A percentile compares a stretch with the other conserved stretches of the same genome.
Conservation (phyloP, 225 moss, liverwort and hornwort species). For the Ulota crispa region DNA sequence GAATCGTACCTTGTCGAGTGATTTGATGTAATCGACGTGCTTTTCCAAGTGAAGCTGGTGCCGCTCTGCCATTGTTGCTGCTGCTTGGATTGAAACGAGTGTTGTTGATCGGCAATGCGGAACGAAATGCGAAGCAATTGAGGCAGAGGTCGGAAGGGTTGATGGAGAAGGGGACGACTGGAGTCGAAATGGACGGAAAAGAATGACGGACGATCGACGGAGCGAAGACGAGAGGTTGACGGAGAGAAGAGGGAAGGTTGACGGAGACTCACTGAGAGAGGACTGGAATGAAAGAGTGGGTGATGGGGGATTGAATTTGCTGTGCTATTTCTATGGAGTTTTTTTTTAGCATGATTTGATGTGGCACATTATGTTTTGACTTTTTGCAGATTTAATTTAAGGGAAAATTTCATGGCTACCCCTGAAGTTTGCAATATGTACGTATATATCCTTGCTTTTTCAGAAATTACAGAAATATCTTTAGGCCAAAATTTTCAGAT, state of each 20-base stretch:
- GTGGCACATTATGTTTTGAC: no score
- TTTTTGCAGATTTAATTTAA: no score
- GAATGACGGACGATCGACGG: not conserved
- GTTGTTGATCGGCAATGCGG: not conserved
- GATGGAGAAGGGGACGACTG: not conserved
- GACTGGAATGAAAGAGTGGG: no score
- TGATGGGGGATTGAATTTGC: no score
- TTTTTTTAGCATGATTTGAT: no score
- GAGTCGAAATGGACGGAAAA: not conserved
- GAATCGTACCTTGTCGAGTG: conserved; percentile 64
- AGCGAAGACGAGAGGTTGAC: not conserved
- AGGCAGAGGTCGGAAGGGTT: not conserved
- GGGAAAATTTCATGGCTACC: no score
- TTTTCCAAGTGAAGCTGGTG: conserved; percentile 58
- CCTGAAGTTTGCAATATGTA: no score
- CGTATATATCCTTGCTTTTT: no score
- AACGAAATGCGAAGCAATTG: not conserved
- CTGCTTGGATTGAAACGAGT: conserved; percentile 5
- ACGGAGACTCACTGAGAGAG: no score
- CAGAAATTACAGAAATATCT: no score
- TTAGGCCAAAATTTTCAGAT: no score
- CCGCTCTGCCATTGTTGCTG: conserved; percentile 16
- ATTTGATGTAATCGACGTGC: conserved; percentile 85
- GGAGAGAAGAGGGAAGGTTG: not conserved
- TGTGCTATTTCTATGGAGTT: no score